These are phyloP conservation scores for Lipomyces yamadae DNA, from an alignment of 805 yeast genomes.

Conservation along the genomic window DNA sequence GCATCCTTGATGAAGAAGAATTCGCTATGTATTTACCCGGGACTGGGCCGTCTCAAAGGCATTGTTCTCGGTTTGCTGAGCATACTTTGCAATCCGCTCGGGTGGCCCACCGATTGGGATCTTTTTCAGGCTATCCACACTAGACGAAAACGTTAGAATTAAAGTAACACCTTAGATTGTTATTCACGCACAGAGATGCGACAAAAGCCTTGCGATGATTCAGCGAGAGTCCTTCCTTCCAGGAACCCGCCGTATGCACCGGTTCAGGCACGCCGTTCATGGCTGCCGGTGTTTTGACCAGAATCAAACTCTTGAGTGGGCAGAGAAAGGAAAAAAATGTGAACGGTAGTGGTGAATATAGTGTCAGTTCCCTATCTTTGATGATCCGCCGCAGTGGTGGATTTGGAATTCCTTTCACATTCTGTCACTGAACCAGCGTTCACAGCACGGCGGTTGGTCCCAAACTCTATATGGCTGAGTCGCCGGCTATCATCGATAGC, in stretches of 20 bases:
- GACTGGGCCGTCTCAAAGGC: constrained; percentile 32
- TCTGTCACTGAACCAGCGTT: no score
- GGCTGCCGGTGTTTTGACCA: background rate
- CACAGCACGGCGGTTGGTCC: no score
- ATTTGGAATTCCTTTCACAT: no score
- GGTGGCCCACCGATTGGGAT: constrained; percentile 29
- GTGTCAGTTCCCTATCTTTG: no score
- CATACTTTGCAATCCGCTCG: constrained; percentile 28
- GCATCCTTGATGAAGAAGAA: background rate
- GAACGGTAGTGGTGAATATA: no score
- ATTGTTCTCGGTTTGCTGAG: constrained; percentile 29
- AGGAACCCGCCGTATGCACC: constrained; percentile 14
- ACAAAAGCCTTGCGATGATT: constrained; percentile 28
- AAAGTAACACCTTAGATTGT: background rate
- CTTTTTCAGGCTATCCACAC: constrained; percentile 25
- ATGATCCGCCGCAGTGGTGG: no score
- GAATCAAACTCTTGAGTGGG: background rate
- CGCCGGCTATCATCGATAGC: no score
- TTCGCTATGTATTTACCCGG: constrained; percentile 17
- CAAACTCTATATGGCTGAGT: no score
- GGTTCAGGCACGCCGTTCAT: constrained; percentile 3
- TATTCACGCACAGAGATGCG: constrained; percentile 21
- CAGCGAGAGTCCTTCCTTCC: constrained; percentile 25
- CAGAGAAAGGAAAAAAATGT: background rate
- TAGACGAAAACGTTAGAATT: background rate